These are phyloP conservation scores for Eimeria tenella DNA, from an alignment of 169 alveolate species.

Conservation along the genomic window DNA sequence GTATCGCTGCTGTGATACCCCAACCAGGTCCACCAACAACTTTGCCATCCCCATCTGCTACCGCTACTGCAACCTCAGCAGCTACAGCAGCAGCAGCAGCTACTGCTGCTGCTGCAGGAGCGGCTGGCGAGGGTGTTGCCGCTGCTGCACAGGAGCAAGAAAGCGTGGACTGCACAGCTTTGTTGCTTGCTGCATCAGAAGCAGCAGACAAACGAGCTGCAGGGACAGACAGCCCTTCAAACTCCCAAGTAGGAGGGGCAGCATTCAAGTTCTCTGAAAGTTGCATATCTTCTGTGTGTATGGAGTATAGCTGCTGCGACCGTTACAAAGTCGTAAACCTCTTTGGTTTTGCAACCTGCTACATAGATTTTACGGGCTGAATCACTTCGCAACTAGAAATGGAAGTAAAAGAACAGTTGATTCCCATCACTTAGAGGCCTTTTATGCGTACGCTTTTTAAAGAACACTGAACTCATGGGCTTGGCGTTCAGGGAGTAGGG, in stretches of 20 bases:
- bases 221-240: not conserved
- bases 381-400: too few species aligned
- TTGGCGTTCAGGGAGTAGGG: not conserved
- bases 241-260: not conserved
- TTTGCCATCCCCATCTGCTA: too few species aligned
- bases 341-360: too few species aligned
- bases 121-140: not conserved
- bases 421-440: not conserved
- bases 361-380: too few species aligned
- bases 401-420: too few species aligned
- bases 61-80: not conserved
- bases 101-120: conserved; percentile 12
- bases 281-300: too few species aligned
- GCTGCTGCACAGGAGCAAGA: conserved; percentile 9
- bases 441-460: not conserved
- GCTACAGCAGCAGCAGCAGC: not conserved
- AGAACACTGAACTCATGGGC: not conserved
- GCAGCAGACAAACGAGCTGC: conserved; percentile 23
- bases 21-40: not conserved
- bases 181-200: conserved; percentile 20
- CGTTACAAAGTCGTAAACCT: too few species aligned
- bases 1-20: conserved; percentile 16
- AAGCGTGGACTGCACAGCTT: not conserved
- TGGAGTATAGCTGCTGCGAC: too few species aligned
- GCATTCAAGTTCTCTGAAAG: not conserved